Conservation (phyloP, 441 rosid species). For the Euphorbia celastroides region DNA sequence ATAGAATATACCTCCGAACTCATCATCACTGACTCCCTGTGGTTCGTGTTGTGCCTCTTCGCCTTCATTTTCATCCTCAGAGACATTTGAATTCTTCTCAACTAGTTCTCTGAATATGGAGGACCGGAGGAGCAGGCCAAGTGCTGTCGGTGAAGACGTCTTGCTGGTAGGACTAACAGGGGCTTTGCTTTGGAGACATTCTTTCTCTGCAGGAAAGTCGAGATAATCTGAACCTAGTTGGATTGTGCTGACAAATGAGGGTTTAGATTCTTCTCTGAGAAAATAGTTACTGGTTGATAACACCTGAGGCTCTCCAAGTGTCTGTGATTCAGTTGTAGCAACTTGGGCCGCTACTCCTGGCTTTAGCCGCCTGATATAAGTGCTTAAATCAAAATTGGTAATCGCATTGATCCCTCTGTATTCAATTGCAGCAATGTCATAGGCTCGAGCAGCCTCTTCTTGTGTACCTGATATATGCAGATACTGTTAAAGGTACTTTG, state of each 20-base stretch:
- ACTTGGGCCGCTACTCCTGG: slow-evolving; percentile 30
- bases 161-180: slow-evolving; percentile 23
- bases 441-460: slow-evolving; percentile 76
- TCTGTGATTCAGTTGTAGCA: slow-evolving; percentile 21
- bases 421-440: slow-evolving; percentile 70
- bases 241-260: slow-evolving; percentile 19
- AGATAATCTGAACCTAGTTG: slow-evolving; percentile 26
- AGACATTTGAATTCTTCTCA: slow-evolving; percentile 39
- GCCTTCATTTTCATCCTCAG: slow-evolving; percentile 34
- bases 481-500: neutral
- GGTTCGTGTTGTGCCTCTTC: slow-evolving; percentile 30
- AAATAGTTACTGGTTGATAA: slow-evolving; percentile 18
- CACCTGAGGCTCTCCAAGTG: slow-evolving; percentile 21
- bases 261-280: slow-evolving; percentile 30
- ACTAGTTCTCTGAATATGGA: slow-evolving; percentile 45
- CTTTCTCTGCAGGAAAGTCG: slow-evolving; percentile 24
- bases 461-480: slow-evolving; percentile 44
- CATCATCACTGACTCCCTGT: slow-evolving; percentile 27
- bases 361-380: slow-evolving; percentile 52
- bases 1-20: slow-evolving; percentile 29
- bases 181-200: slow-evolving; percentile 22
- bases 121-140: slow-evolving; percentile 55
- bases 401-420: slow-evolving; percentile 68
- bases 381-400: slow-evolving; percentile 57
- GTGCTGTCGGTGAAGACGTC: slow-evolving; percentile 45